Percentiles rank a stretch among this genome's conserved stretches.
Evolutionary conservation across 2,329 filamentous ascomycete species (phyloP).

Genomic region (Hymenoscyphus linearis): DNA sequence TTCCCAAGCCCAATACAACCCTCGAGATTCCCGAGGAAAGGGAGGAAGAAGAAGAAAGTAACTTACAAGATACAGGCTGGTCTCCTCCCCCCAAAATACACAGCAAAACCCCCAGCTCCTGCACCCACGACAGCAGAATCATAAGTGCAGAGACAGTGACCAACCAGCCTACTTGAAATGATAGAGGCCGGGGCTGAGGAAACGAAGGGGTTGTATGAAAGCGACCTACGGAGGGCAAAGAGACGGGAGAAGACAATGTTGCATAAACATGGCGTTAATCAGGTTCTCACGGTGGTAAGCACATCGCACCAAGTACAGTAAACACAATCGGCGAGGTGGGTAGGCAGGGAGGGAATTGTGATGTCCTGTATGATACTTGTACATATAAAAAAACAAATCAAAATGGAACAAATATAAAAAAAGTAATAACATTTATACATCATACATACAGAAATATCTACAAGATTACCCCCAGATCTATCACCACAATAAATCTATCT

Average conservation of each 20-base stretch:
- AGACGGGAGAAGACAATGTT: neutral
- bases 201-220: neutral
- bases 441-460: neutral
- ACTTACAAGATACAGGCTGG: conserved; percentile 23
- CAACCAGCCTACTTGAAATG: neutral
- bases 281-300: neutral
- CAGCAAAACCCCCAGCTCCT: conserved; percentile 6
- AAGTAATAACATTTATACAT: neutral
- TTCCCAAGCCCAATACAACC: too few species aligned
- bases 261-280: neutral
- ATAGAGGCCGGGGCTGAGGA: neutral
- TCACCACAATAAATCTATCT: neutral
- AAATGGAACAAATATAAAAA: neutral
- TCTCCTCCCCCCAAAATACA: conserved; percentile 30
- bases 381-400: neutral
- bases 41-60: conserved; percentile 3
- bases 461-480: neutral
- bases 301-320: neutral
- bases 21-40: neutral
- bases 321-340: neutral
- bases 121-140: neutral
- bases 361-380: neutral
- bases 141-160: neutral
- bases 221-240: too few species aligned
- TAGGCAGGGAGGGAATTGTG: neutral